Conservation (phyloP, 1,284 basidiomycete genomes). For the Inonotus obliquus region DNA sequence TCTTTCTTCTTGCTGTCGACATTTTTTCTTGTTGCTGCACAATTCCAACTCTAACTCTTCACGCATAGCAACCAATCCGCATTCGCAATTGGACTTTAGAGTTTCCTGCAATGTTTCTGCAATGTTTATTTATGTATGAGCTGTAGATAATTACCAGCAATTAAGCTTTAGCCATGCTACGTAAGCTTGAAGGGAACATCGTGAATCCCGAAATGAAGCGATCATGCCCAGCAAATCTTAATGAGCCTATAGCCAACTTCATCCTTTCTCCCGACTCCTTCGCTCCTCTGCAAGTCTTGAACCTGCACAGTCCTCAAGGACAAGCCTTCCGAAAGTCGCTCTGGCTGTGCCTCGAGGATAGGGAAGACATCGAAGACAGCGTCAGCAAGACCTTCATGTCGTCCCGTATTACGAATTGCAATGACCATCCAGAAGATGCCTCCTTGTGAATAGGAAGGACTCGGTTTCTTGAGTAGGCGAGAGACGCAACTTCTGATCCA, state of each 20-base stretch:
- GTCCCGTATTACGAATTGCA: conserved; percentile 59
- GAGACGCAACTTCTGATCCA: conserved; percentile 63
- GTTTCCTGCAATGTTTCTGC: background rate
- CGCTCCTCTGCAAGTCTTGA: conserved; percentile 42
- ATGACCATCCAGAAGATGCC: conserved; percentile 72
- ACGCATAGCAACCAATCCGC: background rate
- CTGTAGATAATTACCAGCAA: conserved; percentile 6
- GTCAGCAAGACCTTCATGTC: conserved; percentile 57
- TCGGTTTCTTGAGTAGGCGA: conserved; percentile 38
- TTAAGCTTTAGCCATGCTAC: background rate
- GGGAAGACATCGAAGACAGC: conserved; percentile 60
- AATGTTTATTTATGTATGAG: conserved; percentile 4
- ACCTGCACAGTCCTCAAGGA: conserved; percentile 41
- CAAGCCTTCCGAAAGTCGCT: conserved; percentile 1
- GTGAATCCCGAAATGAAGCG: no score
- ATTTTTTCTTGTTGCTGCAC: background rate
- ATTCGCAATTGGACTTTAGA: background rate
- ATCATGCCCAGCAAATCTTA: conserved; percentile 58
- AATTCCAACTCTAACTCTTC: background rate
- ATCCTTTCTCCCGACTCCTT: conserved; percentile 60
- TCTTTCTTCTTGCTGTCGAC: background rate
- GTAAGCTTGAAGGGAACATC: no score
- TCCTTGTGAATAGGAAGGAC: conserved; percentile 15
- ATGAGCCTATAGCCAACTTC: conserved; percentile 65
- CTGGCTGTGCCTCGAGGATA: background rate